Base-by-base conservation (phyloP, 2,329 filamentous ascomycete species). In the Diatrype stigma region DNA sequence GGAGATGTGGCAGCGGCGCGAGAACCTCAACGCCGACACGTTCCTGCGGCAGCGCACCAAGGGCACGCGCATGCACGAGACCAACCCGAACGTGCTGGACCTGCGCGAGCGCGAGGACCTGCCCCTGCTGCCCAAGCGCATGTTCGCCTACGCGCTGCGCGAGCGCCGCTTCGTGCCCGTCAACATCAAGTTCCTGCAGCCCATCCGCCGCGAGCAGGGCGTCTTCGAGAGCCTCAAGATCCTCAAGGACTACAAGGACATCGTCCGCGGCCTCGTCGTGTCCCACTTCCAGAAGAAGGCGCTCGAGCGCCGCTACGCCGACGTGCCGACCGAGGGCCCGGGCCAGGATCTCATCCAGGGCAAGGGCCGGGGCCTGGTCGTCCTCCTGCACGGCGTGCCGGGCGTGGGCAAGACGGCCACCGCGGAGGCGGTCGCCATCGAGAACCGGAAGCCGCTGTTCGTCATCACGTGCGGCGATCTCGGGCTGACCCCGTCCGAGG, bases 341-440 rank as follows among this genome's bases (percentile, higher is more conserved):
- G 58, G 56, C 40, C 69, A 73, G 57, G 73, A 77, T 56, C 53
- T 77, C 7, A 72, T 77, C 44, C 67, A 69, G 47, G 73, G 73
- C 54, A 78, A 77, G 56, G 73, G 72, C 1, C 65, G 68, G 1
- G 74, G 75, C 5, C 59, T 78, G 0, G 67, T 76, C 2, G 64
- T 78, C 0, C 59, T 78, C 0, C 62, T 78, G 0, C 74, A 77
- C 51, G 75, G 76, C 23, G 68, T 72, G 0, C 75, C 75, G 0
- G 75, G 75, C 23, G 73, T 77, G 0, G 75, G 75, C 4, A 78
- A 78, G 64, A 78, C 76, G 0, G 68, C 71, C 0, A 77, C 76
- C 0, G 75, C 75, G 1, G 68, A 75, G 53, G 70, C 70, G 1
- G 65, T 73, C 1, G 71, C 72, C 1, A 67, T 69, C 63, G 67